These are phyloP conservation scores for Bertia moriformis DNA, from an alignment of 2,329 filamentous ascomycete genomes.

Conservation along the genomic window DNA sequence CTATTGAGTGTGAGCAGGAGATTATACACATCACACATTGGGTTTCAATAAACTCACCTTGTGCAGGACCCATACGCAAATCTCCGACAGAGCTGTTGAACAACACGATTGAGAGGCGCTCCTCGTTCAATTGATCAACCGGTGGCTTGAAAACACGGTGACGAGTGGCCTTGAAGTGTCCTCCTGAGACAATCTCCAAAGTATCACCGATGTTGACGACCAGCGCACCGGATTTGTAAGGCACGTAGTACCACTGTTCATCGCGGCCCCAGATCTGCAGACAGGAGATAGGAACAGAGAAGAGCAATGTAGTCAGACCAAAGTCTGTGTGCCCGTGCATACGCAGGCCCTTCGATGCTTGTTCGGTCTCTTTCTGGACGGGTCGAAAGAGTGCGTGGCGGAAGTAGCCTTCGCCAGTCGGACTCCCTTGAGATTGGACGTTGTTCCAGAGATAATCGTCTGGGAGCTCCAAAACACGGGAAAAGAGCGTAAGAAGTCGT, in stretches of 20 bases:
- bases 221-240: constrained; percentile 26
- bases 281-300: constrained; percentile 28
- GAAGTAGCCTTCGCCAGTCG: constrained; percentile 28
- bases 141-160: constrained; percentile 26
- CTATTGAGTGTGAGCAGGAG: constrained; percentile 22
- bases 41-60: neutral
- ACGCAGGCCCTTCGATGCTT: constrained; percentile 20
- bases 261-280: constrained; percentile 27
- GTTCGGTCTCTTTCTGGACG: constrained; percentile 13
- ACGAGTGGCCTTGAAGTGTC: constrained; percentile 27
- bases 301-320: constrained; percentile 27
- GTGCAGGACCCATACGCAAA: constrained; percentile 23
- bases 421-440: constrained; percentile 24
- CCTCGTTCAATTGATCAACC: constrained; percentile 19
- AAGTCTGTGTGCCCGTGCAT: constrained; percentile 33
- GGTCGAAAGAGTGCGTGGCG: constrained; percentile 26
- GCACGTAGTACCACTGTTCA: constrained; percentile 29
- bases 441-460: constrained; percentile 27
- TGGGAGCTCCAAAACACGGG: constrained; percentile 25
- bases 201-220: constrained; percentile 31
- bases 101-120: constrained; percentile 24
- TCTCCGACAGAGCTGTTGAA: constrained; percentile 29
- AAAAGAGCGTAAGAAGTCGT: constrained; percentile 22
- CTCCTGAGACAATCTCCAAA: constrained; percentile 26
- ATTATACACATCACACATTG: neutral